Conservation (phyloP, 1,284 basidiomycete species). For the Hymenochaete sp. region DNA sequence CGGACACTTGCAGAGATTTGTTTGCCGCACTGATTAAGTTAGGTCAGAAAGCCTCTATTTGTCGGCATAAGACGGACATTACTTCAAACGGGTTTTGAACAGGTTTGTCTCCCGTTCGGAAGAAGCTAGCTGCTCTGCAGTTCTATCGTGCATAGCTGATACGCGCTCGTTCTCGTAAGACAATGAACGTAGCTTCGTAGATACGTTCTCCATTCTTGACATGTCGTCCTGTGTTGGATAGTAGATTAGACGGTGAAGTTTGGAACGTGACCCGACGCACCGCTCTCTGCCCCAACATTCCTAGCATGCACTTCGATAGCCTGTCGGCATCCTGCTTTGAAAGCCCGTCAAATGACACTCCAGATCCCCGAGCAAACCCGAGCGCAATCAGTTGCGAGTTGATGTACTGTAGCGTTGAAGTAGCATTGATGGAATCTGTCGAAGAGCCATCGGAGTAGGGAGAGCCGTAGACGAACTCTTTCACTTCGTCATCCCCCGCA, state of each 20-base stretch:
- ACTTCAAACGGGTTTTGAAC: constrained; percentile 59
- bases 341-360: constrained; percentile 55
- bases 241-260: constrained; percentile 7
- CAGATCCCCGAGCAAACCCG: constrained; percentile 62
- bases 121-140: constrained; percentile 50
- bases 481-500: constrained; percentile 29
- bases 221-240: constrained; percentile 59
- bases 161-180: constrained; percentile 80
- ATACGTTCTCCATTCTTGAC: constrained; percentile 66
- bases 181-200: constrained; percentile 67
- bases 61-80: background rate
- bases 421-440: constrained; percentile 33
- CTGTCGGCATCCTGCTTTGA: constrained; percentile 52
- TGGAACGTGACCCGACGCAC: no score
- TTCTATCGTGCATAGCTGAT: constrained; percentile 48
- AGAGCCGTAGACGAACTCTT: constrained; percentile 34
- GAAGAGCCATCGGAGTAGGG: constrained; percentile 34
- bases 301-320: constrained; percentile 67
- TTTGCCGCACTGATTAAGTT: constrained; percentile 38
- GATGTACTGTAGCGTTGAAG: constrained; percentile 57
- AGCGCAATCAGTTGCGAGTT: constrained; percentile 74
- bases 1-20: constrained; percentile 47
- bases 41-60: background rate
- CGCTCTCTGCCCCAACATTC: constrained; percentile 68
- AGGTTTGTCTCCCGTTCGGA: constrained; percentile 68